Base-by-base conservation (phyloP, 768 basidiomycete genomes). In the Hysterangium stoloniferum region DNA sequence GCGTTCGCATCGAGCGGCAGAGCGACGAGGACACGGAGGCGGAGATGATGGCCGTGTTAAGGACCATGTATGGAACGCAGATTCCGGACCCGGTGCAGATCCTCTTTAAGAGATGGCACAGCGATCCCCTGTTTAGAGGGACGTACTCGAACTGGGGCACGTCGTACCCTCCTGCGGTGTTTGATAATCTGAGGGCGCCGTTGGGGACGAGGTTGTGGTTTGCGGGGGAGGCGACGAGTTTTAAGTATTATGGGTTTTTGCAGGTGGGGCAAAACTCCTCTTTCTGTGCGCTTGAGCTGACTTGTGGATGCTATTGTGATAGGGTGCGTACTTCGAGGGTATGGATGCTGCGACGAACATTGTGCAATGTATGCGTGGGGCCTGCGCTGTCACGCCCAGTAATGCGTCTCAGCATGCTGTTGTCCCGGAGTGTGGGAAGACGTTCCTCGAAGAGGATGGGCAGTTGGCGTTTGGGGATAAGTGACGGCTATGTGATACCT, bases 61-160 rank as follows among this genome's bases (percentile, higher is more conserved):
- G 64, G 4, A 57, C 62, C 1, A 86, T 86, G 82, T 83, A 51
- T 19, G 40, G 40, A 69, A 62, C 79, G 77, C 2, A 66, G 3
- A 68, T 85, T 9, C 81, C 81, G 5, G 71, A 73, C 3, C 81
- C 84, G 0, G 55, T 68, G 4, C 78, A 72, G 27, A 78, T 86
- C 60, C 70, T 71, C 58, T 73, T 79, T 55, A 71, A 73, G 3
- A 63, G 70, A 3, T 86, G 84, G 84, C 56, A 68, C 40, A 61
- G 62, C 11, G 71, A 84, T 57, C 72, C 74, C 3, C 64, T 75
- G 29, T 79, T 71, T 61, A 70, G 79, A 19, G 80, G 80, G 4
- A 77, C 80, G 3, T 86, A 80, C 56, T 79, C 78, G 19, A 86
- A 83, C 53, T 85, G 82, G 82, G 82, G 81, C 0, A 70, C 84